Base-by-base conservation (phyloP, 208 protist genomes). In the Acanthamoeba lugdunensis region DNA sequence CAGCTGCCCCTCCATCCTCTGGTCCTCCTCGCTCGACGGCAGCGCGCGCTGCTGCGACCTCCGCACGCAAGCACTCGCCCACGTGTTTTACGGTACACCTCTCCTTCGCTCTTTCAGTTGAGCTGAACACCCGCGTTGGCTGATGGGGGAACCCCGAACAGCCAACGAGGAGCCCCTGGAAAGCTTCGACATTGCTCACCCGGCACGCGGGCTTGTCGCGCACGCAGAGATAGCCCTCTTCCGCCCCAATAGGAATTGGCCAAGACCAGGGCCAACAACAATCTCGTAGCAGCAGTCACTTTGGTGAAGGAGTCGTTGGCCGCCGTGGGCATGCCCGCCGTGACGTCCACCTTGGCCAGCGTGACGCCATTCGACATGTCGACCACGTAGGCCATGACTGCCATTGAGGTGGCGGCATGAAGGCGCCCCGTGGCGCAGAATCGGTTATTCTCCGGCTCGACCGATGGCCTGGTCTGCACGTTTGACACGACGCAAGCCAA, bases 11-110 rank as follows among this genome's bases (percentile, higher is more conserved):
- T 33, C 33, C 33, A 33, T 33, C 33, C 33, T 33, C 33, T 33
- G 79, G 79, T 87, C 79, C 48, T 87, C 79, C 79, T 87, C 79
- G 11, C 50, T 63, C 81, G 81, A 88, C 33, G 81, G 81, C 81
- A 65, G 50, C 81, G 28, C 45, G 21, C 45, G 81, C 14, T 88
- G 81, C 54, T 88, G 81, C 50, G 81, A 88, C 81, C 54, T 88
- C 28, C 81, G 81, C 81, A 54, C 45, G 28, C 81, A 88, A n/a
- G 23, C 37, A 7, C 50, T 88, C n/a, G 81, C 54, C 14, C 28
- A 37, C 33, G 25, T 28, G n/a, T 65, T 63, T 28, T 21, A 54
- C 45, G 81, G 81, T 88, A 56, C 25, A 25, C 9, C 25, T 11
- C 18, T 7, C 41, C 77, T 56, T 5, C 77, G 21, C 63, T 69